Percentiles rank a stretch among this genome's conserved stretches.
Conservation (phyloP, 345 rosid genomes). For the Pugionium cornutum region DNA sequence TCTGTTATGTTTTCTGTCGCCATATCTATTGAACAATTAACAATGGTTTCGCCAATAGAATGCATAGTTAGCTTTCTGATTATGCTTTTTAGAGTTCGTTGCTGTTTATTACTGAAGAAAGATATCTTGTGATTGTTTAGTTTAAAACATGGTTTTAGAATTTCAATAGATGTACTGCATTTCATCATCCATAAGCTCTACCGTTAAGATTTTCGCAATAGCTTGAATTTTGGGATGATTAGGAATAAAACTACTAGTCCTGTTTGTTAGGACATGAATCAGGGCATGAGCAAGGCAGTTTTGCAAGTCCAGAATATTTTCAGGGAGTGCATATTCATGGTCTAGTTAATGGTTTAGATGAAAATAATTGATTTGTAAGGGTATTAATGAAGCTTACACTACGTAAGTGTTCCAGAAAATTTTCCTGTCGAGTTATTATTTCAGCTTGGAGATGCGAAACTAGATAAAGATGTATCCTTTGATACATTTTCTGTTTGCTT, state of each 20-base stretch:
- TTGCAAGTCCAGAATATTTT: neutral
- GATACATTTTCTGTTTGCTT: neutral
- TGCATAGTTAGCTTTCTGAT: neutral
- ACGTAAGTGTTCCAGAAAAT: neutral
- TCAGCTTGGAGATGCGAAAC: conserved; percentile 1
- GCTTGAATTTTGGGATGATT: neutral
- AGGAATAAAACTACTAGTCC: neutral
- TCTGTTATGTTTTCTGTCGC: neutral
- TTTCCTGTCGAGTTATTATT: neutral
- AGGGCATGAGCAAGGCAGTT: neutral
- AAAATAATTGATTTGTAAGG: neutral
- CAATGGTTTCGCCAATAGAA: neutral
- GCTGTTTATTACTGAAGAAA: neutral
- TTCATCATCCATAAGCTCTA: neutral
- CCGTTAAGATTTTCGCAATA: neutral
- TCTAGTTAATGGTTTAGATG: neutral
- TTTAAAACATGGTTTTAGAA: neutral
- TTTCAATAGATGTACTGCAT: neutral
- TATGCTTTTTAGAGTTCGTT: neutral
- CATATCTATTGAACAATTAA: neutral
- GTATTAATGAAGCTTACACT: neutral
- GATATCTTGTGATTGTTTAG: neutral
- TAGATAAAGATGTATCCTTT: neutral
- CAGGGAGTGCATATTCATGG: neutral
- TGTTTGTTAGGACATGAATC: neutral